Conservation (phyloP, 768 basidiomycete genomes). For the Phlebiopsis gigantea region DNA sequence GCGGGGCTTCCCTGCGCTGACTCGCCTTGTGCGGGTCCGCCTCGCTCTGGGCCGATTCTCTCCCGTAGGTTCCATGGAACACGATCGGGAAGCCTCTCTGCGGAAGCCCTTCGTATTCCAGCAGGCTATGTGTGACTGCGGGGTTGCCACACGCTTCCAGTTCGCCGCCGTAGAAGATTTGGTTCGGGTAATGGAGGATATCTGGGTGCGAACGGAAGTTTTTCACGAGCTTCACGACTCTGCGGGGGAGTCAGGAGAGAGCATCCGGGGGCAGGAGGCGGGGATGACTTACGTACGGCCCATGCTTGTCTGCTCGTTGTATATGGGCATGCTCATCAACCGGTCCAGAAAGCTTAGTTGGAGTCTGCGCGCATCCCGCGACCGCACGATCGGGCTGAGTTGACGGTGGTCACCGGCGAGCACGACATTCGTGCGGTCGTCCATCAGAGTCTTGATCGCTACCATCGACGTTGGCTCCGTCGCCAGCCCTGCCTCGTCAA, state of each 20-base stretch:
- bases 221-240: conserved; percentile 54
- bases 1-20: no score
- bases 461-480: conserved; percentile 57
- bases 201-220: conserved; percentile 53
- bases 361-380: conserved; percentile 25
- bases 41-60: conserved; percentile 30
- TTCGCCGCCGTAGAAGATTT: conserved; percentile 32
- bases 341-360: conserved; percentile 31
- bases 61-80: conserved; percentile 30
- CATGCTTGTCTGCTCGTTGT: conserved; percentile 17
- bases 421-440: conserved; percentile 30
- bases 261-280: no score
- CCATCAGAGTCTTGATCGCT: conserved; percentile 28
- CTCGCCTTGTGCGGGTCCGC: no score
- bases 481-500: conserved; percentile 63
- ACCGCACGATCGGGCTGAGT: conserved; percentile 33
- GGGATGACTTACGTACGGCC: conserved; percentile 27
- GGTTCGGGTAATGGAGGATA: conserved; percentile 53
- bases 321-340: conserved; percentile 28
- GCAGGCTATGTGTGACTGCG: conserved; percentile 21
- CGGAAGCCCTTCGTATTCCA: conserved; percentile 25
- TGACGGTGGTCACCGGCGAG: conserved; percentile 34
- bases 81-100: conserved; percentile 26
- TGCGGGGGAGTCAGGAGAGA: conserved; percentile 20
- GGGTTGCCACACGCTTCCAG: conserved; percentile 26